Evolutionary conservation across 768 basidiomycete species (phyloP).

Genomic region (Baorangia bicolor): DNA sequence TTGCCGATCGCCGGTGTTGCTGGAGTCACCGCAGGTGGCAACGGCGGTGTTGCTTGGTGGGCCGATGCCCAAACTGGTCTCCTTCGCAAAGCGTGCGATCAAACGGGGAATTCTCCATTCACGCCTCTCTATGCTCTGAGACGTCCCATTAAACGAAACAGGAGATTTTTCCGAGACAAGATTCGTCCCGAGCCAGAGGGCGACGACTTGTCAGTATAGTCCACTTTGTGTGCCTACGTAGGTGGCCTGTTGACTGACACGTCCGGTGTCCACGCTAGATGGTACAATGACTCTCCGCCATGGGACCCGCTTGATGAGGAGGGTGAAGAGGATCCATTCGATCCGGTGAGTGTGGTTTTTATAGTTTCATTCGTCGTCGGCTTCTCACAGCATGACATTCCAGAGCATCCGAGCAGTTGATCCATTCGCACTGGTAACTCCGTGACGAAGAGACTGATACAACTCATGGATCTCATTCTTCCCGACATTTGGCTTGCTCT

Average conservation of each 20-base stretch:
- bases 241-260: not conserved
- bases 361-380: no score
- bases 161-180: no score
- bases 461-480: no score
- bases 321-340: constrained; percentile 21
- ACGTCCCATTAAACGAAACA: no score
- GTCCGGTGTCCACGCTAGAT: constrained; percentile 5
- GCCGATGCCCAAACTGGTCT: constrained; percentile 11
- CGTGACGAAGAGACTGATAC: no score
- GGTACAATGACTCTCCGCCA: constrained; percentile 13
- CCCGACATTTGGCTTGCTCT: no score
- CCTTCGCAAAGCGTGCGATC: constrained; percentile 18
- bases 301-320: constrained; percentile 29
- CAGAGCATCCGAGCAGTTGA: constrained; percentile 4
- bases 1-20: not conserved
- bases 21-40: not conserved
- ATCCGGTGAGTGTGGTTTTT: no score
- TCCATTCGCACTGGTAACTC: no score
- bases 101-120: constrained; percentile 11
- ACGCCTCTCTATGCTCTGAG: constrained; percentile 21
- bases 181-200: constrained; percentile 7
- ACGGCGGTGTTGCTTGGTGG: constrained; percentile 17
- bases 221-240: no score
- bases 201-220: no score
- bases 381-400: not conserved